phyloP scores from a whole-genome alignment of 140 eudicot species.

The Senecio squalidus region DNA sequence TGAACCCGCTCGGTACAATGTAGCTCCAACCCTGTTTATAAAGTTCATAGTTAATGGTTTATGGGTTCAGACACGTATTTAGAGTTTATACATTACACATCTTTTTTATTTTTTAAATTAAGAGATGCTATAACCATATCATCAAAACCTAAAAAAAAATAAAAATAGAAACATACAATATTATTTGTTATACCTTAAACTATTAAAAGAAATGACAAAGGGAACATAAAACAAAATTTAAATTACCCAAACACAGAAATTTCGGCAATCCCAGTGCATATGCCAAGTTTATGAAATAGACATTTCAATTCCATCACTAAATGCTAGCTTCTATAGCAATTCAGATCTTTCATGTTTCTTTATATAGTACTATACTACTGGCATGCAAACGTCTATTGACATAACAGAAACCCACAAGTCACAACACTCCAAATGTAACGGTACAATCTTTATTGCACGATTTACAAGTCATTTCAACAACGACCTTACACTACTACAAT shows the following conservation, averaged over 20 bases:
- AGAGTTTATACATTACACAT: no score
- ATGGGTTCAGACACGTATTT: no score
- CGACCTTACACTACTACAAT: constrained; percentile 6
- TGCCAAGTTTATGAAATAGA: constrained; percentile 35
- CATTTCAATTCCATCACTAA: constrained; percentile 39
- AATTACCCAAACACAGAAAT: constrained; percentile 35
- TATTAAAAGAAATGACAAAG: background rate
- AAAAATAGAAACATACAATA: no score
- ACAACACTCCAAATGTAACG: constrained; percentile 19
- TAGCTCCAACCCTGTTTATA: no score
- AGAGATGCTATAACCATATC: no score
- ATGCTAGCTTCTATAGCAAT: constrained; percentile 41
- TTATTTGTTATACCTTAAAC: no score
- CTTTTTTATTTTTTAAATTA: no score
- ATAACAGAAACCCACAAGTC: constrained; percentile 39
- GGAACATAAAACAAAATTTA: constrained; percentile 10
- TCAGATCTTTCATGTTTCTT: constrained; percentile 42
- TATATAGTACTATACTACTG: constrained; percentile 23
- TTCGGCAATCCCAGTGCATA: constrained; percentile 45
- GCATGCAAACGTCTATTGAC: constrained; percentile 38
- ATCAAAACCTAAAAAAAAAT: no score
- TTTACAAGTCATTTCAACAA: constrained; percentile 24
- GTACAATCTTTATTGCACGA: constrained; percentile 35
- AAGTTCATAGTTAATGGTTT: no score
- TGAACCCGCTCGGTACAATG: no score